A percentile compares a stretch with the other conserved stretches of the same genome.
phyloP scores from a whole-genome alignment of 2,329 filamentous ascomycete genomes.

The Paecilomyces formosus region DNA sequence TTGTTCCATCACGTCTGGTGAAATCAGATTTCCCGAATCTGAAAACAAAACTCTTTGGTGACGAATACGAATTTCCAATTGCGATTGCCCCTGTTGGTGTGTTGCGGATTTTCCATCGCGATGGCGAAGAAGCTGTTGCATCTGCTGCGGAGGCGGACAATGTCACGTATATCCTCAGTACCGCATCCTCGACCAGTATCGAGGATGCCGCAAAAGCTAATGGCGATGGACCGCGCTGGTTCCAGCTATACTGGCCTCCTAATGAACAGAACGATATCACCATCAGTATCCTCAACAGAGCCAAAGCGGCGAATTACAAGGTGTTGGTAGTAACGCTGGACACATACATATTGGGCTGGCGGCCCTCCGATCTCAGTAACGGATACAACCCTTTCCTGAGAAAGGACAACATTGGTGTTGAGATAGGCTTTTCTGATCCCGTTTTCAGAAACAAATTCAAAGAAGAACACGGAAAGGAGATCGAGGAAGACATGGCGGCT shows the following conservation, averaged over 20 bases:
- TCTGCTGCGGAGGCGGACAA: conserved; percentile 50
- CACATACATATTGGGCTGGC: conserved; percentile 61
- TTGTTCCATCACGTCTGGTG: conserved; percentile 18
- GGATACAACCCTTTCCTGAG: conserved; percentile 18
- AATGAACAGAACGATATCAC: conserved; percentile 55
- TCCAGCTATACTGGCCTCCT: conserved; percentile 65
- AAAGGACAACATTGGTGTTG: conserved; percentile 41
- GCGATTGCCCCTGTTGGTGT: conserved; percentile 63
- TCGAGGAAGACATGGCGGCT: conserved; percentile 39
- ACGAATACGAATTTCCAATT: conserved; percentile 43
- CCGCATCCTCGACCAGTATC: conserved; percentile 55
- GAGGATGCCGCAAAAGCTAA: conserved; percentile 57
- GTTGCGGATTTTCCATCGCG: conserved; percentile 57
- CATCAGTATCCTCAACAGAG: conserved; percentile 45
- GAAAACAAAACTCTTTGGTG: conserved; percentile 45
- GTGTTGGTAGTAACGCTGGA: conserved; percentile 66
- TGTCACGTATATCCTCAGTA: conserved; percentile 60
- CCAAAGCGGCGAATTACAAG: conserved; percentile 50
- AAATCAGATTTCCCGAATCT: conserved; percentile 38
- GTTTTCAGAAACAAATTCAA: conserved; percentile 53
- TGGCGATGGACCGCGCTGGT: conserved; percentile 55
- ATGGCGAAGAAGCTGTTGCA: conserved; percentile 57
- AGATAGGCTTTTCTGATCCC: conserved; percentile 58
- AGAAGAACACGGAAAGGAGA: conserved; percentile 30
- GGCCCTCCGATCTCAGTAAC: conserved; percentile 57